These are phyloP conservation scores for Beauveria caledonica DNA, from an alignment of 2,329 filamentous ascomycete species.

Conservation along the genomic window DNA sequence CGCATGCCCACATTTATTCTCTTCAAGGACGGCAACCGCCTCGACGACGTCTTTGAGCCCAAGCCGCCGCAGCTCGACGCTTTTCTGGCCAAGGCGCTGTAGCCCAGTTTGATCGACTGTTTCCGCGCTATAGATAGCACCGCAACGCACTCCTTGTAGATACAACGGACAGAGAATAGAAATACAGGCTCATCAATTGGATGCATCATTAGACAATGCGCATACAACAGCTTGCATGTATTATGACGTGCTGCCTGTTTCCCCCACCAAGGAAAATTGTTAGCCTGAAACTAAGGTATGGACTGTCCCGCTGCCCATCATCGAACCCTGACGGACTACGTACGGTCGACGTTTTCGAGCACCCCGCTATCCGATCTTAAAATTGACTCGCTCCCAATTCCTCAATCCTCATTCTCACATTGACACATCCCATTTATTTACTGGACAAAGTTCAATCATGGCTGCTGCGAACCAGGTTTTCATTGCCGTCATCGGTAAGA, in stretches of 20 bases:
- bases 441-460: conserved; percentile 25
- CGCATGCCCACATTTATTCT: conserved; percentile 84
- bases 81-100: conserved; percentile 13
- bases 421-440: neutral
- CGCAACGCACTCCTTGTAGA: neutral
- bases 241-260: conserved; percentile 3
- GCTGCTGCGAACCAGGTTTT: conserved; percentile 38
- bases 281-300: neutral
- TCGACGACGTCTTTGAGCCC: conserved; percentile 44
- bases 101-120: neutral
- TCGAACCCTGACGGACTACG: neutral
- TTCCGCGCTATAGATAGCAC: neutral
- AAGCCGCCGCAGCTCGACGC: conserved; percentile 12
- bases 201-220: neutral
- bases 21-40: conserved; percentile 68
- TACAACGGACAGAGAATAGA: neutral
- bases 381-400: conserved; percentile 8
- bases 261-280: neutral
- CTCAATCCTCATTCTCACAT: neutral
- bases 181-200: neutral
- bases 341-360: neutral
- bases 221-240: neutral
- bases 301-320: neutral
- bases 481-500: conserved; percentile 44
- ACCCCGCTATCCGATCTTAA: conserved; percentile 12